A percentile compares a stretch with the other conserved stretches of the same genome.
Conservation (phyloP, 2,329 filamentous ascomycete species). For the Cladosporium cucumerinum region DNA sequence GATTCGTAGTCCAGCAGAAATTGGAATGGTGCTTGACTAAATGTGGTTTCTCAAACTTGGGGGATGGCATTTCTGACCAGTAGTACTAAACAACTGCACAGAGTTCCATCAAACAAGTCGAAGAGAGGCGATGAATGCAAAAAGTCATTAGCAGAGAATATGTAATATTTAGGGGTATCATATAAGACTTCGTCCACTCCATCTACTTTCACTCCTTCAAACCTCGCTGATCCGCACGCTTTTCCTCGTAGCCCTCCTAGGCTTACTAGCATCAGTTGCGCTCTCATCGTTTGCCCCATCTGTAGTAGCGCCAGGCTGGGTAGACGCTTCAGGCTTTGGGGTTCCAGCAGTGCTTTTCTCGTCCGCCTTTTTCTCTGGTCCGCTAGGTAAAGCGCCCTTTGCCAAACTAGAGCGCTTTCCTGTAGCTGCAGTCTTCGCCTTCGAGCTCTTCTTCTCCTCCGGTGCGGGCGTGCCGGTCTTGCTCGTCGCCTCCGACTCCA, state of each 20-base stretch:
- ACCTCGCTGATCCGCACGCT: constrained; percentile 34
- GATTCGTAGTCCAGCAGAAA: too few species aligned
- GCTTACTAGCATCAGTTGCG: constrained; percentile 19
- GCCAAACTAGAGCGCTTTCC: constrained; percentile 1
- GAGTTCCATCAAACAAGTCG: neutral
- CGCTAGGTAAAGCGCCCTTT: constrained; percentile 9
- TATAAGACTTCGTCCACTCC: neutral
- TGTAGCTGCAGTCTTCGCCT: neutral
- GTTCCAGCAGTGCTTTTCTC: constrained; percentile 4
- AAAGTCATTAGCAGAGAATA: neutral
- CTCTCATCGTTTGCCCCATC: constrained; percentile 7
- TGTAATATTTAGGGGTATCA: neutral
- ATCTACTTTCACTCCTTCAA: constrained; percentile 10
- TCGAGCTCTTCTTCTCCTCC: constrained; percentile 10
- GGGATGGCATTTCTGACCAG: too few species aligned
- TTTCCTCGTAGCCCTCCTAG: constrained; percentile 29
- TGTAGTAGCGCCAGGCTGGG: neutral
- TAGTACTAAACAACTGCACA: too few species aligned
- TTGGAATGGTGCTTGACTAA: too few species aligned
- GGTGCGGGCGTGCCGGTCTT: constrained; percentile 26
- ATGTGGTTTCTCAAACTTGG: too few species aligned
- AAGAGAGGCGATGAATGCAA: neutral
- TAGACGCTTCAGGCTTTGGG: neutral
- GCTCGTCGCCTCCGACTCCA: constrained; percentile 21
- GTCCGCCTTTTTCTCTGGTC: constrained; percentile 15